These are phyloP conservation scores for Lactarius tabidus DNA, from an alignment of 768 basidiomycete genomes.

Conservation along the genomic window DNA sequence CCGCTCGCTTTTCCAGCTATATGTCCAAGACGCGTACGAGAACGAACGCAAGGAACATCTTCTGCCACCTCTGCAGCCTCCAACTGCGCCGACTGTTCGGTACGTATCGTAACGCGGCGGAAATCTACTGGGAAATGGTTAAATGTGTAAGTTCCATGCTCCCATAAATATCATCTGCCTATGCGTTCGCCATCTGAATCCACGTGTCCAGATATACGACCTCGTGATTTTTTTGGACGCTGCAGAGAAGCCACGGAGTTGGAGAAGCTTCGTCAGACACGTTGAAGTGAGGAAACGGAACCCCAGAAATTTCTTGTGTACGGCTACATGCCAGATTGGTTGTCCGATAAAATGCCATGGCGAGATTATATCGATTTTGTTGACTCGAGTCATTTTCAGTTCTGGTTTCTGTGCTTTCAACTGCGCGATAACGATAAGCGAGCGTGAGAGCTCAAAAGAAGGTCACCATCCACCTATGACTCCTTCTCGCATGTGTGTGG, in stretches of 20 bases:
- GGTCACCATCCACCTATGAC: neutral
- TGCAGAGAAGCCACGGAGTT: neutral
- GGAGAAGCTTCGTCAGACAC: neutral
- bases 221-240: neutral
- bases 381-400: neutral
- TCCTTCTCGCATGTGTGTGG: neutral
- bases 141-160: neutral
- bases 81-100: neutral
- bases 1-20: slow-evolving; percentile 1
- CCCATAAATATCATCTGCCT: neutral
- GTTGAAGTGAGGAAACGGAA: neutral
- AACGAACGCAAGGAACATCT: slow-evolving; percentile 12
- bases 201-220: neutral
- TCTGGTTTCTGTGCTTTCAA: neutral
- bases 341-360: neutral
- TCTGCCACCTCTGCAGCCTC: neutral
- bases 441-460: neutral
- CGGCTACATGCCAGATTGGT: neutral
- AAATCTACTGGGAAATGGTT: neutral
- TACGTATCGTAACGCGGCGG: neutral
- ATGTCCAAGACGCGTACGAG: slow-evolving; percentile 11
- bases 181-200: neutral
- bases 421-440: neutral
- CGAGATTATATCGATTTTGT: neutral
- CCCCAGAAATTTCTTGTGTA: neutral